phyloP scores from a whole-genome alignment of 2,329 filamentous ascomycete species.

The Cytospora piceicola region DNA sequence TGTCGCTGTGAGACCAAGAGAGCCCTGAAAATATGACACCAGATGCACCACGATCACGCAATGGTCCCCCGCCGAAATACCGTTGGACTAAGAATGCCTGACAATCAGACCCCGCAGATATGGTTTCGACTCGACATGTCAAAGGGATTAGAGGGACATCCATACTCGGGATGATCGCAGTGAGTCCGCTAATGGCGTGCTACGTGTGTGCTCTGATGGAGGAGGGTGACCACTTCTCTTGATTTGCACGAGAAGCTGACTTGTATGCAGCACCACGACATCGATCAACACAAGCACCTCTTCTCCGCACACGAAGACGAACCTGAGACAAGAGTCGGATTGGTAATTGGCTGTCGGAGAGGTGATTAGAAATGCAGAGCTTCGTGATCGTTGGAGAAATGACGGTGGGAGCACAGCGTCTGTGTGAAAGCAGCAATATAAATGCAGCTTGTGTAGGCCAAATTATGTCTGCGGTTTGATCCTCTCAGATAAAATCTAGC shows the following conservation, averaged over 20 bases:
- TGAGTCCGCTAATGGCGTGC: slow-evolving; percentile 24
- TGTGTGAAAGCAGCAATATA: slow-evolving; percentile 7
- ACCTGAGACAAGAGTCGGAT: slow-evolving; percentile 4
- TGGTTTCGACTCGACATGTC: slow-evolving; percentile 6
- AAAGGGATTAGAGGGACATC: not conserved
- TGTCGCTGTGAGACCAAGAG: not conserved
- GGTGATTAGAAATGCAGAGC: slow-evolving; percentile 28
- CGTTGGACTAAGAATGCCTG: not conserved
- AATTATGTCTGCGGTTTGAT: no score
- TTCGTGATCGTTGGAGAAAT: slow-evolving; percentile 15
- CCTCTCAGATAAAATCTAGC: not conserved
- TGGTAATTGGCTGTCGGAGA: not conserved
- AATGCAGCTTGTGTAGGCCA: not conserved
- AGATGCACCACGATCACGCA: slow-evolving; percentile 28
- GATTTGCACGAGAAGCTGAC: slow-evolving; percentile 21
- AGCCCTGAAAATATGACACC: slow-evolving; percentile 21
- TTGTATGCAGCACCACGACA: slow-evolving; percentile 17
- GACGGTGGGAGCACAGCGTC: not conserved
- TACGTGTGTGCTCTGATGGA: slow-evolving; percentile 5
- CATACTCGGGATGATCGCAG: slow-evolving; percentile 23
- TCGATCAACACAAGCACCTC: slow-evolving; percentile 10
- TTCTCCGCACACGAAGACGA: slow-evolving; percentile 18
- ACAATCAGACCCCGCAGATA: slow-evolving; percentile 27
- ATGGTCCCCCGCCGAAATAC: slow-evolving; percentile 17
- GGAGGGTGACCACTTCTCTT: slow-evolving; percentile 19